phyloP scores from a whole-genome alignment of 2,329 filamentous ascomycete species.

The Taxawa tesnikishii region DNA sequence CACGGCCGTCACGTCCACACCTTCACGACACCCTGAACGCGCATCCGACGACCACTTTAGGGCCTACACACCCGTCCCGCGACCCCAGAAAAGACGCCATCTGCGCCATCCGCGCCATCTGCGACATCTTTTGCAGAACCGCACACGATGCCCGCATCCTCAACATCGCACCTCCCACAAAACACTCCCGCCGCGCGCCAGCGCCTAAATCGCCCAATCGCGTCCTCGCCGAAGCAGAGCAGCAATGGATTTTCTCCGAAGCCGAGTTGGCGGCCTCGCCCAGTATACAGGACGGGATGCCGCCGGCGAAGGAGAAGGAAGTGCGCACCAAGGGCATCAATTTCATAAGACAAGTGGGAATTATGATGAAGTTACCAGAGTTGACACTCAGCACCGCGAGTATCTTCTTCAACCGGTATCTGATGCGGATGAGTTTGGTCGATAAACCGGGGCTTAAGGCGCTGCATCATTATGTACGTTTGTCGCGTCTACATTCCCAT shows the following conservation, averaged over 20 bases:
- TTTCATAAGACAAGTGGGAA: constrained; percentile 90
- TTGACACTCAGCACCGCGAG: constrained; percentile 84
- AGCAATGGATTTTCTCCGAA: constrained; percentile 82
- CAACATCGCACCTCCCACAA: constrained; percentile 16
- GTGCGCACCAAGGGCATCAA: constrained; percentile 85
- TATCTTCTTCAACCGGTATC: constrained; percentile 91
- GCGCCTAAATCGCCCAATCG: constrained; percentile 23
- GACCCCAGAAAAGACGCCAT: too few relatives aligned
- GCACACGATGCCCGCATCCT: constrained; percentile 8
- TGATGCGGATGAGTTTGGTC: constrained; percentile 78
- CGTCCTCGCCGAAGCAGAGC: constrained; percentile 42
- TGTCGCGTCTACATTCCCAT: constrained; percentile 3
- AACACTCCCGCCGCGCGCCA: constrained; percentile 27
- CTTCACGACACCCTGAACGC: too few relatives aligned
- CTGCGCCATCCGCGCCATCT: too few relatives aligned
- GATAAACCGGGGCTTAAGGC: constrained; percentile 55
- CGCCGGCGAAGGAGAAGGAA: constrained; percentile 63
- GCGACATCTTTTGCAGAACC: too few relatives aligned
- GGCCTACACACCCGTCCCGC: too few relatives aligned
- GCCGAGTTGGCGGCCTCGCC: constrained; percentile 75
- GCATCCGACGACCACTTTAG: too few relatives aligned
- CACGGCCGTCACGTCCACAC: too few relatives aligned
- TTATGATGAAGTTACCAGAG: constrained; percentile 83
- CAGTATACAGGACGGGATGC: constrained; percentile 71
- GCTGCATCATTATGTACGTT: constrained; percentile 64